Base-by-base conservation (phyloP, 2,329 filamentous ascomycete species). In the Rhynchosporium agropyri region DNA sequence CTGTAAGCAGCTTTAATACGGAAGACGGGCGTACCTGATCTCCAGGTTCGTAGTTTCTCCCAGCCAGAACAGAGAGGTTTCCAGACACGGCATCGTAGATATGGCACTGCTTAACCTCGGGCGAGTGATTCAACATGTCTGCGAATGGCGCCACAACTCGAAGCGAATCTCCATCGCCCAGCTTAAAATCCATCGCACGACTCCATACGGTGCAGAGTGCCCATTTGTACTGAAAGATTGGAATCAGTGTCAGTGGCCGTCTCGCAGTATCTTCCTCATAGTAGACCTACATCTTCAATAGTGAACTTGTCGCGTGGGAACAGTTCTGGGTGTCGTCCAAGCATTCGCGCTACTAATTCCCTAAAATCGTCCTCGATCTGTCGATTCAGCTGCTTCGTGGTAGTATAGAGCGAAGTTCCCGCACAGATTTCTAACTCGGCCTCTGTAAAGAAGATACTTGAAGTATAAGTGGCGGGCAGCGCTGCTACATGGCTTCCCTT, bases 141-240 rank as follows among this genome's bases (percentile, higher is more conserved):
- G 59, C 59, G 50, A 61, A 61, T 50, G 59, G 59, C 59, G 59
- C 59, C 59, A 61, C 10, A 56, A 61, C 40, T 61, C 59, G 59
- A 61, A 61, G 55, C 59, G 59, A 61, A 55, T 56, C 50, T 61
- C 50, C 42, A 61, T 56, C 50, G 59, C 3, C 12, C 40, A 61
- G 59, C 59, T 56, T 61, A 61, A 61, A 61, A 61, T 61, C 59
- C 50, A 61, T 61, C 50, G 50, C 59, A 61, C 59, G 59, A 61
- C 59, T 61, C 50, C 59, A 61, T 42, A 61, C 59, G 59, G 59
- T 61, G 59, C 59, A 61, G 59, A 61, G 59, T 26, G 59, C 59
- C 59, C 59, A 61, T 42, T 61, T 61, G 42, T 61, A 61, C 59
- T 61, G 42, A 61, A 61, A 61, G 59, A 61, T 61, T 6, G 59